A percentile compares a stretch with the other conserved stretches of the same genome.
Conservation (phyloP, 148 eudicot genomes). For the Rhododendron williamsianum region DNA sequence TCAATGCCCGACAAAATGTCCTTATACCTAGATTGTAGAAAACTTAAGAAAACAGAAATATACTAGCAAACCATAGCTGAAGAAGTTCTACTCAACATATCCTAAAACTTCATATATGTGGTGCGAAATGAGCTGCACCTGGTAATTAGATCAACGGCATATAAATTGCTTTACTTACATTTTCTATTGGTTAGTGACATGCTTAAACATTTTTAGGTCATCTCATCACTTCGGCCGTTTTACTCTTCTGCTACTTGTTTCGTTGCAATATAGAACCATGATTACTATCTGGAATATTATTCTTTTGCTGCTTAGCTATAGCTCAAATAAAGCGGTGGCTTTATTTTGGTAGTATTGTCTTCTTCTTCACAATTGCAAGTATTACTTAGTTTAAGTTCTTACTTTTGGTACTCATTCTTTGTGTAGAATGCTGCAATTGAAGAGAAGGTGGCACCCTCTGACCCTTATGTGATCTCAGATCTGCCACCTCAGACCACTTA, state of each 20-base stretch:
- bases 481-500: conserved; percentile 32
- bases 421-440: conserved; percentile 50
- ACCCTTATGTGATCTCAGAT: conserved; percentile 33
- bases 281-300: neutral
- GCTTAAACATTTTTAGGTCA: neutral
- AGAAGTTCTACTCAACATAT: neutral
- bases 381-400: neutral
- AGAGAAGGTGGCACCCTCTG: conserved; percentile 43
- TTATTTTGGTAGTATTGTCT: neutral
- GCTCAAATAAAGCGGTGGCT: neutral
- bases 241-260: neutral
- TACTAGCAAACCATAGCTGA: neutral
- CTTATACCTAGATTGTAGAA: neutral
- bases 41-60: neutral
- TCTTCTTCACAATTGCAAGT: neutral
- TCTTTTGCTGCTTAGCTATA: neutral
- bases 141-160: neutral
- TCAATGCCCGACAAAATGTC: neutral
- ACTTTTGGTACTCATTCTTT: conserved; percentile 2
- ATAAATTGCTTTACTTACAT: neutral
- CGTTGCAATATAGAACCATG: neutral
- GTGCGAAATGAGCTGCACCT: neutral
- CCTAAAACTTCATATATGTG: neutral
- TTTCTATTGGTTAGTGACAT: neutral
- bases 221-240: neutral